phyloP scores from a whole-genome alignment of 129 eudicot genomes.

The Logfia minima region DNA sequence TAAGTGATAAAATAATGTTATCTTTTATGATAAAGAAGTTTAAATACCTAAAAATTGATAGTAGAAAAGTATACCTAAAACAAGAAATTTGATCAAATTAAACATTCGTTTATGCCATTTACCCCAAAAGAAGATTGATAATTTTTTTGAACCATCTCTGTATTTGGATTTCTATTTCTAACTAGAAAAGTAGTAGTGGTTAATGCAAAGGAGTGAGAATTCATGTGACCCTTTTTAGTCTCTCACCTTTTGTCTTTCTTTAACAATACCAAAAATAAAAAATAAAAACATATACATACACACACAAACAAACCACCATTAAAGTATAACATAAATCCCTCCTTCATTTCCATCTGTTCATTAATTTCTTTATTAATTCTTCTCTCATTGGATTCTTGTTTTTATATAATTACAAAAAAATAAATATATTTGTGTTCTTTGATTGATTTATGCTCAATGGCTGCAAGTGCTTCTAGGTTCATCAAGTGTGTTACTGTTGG shows the following conservation, averaged over 20 bases:
- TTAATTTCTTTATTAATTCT: conserved; percentile 29
- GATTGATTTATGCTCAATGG: conserved; percentile 51
- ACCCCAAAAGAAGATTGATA: neutral
- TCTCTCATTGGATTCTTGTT: conserved; percentile 25
- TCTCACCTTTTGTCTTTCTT: conserved; percentile 32
- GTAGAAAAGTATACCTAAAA: no score
- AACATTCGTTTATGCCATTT: no score
- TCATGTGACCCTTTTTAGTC: conserved; percentile 43
- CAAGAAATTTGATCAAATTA: no score
- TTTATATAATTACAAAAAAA: neutral
- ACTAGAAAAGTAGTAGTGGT: conserved; percentile 4
- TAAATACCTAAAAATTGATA: no score
- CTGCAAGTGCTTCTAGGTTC: conserved; percentile 81
- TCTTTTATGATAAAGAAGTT: no score
- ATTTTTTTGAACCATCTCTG: neutral
- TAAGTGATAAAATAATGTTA: no score
- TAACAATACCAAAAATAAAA: conserved; percentile 16
- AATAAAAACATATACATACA: conserved; percentile 23
- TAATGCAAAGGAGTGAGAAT: conserved; percentile 30
- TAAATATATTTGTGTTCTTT: conserved; percentile 17
- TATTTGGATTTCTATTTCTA: neutral
- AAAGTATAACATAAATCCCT: conserved; percentile 37
- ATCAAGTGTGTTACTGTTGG: conserved; percentile 97
- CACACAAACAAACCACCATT: conserved; percentile 23
- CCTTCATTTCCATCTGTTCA: conserved; percentile 26